A percentile compares a stretch with the other conserved stretches of the same genome.
Conservation (phyloP, 1,139 yeast species). For the Sugiyamaella paludigena region DNA sequence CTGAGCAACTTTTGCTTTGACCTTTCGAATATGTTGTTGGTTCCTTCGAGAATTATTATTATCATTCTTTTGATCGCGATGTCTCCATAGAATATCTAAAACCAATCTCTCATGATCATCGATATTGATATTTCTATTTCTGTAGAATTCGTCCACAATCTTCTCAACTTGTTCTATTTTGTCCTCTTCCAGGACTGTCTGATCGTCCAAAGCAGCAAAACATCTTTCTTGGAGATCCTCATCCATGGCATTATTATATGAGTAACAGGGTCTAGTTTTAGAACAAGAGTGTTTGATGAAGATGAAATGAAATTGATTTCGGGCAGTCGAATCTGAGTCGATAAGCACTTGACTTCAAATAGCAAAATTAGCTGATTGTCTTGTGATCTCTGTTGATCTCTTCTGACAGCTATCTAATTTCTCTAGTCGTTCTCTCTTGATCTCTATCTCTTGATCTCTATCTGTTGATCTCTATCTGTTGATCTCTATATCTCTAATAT, state of each 20-base stretch:
- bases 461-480: too few relatives aligned
- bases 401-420: too few relatives aligned
- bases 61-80: constrained; percentile 31
- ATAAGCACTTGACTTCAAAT: too few relatives aligned
- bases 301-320: too few relatives aligned
- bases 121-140: constrained; percentile 13
- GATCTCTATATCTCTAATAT: too few relatives aligned
- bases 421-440: too few relatives aligned
- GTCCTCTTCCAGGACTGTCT: constrained; percentile 39
- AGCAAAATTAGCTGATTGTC: too few relatives aligned
- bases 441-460: too few relatives aligned
- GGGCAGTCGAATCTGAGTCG: too few relatives aligned
- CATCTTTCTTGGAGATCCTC: constrained; percentile 33
- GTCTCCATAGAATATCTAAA: constrained; percentile 44
- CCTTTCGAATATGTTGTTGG: background rate
- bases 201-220: constrained; percentile 35
- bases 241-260: background rate
- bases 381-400: too few relatives aligned
- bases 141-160: constrained; percentile 30
- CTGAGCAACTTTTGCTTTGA: constrained; percentile 6
- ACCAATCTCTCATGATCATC: constrained; percentile 35
- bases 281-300: too few relatives aligned
- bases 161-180: constrained; percentile 40
- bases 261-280: too few relatives aligned
- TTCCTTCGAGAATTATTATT: background rate